Conservation (phyloP, 192 early-diverging fungal genomes). For the Entomortierella parvispora region DNA sequence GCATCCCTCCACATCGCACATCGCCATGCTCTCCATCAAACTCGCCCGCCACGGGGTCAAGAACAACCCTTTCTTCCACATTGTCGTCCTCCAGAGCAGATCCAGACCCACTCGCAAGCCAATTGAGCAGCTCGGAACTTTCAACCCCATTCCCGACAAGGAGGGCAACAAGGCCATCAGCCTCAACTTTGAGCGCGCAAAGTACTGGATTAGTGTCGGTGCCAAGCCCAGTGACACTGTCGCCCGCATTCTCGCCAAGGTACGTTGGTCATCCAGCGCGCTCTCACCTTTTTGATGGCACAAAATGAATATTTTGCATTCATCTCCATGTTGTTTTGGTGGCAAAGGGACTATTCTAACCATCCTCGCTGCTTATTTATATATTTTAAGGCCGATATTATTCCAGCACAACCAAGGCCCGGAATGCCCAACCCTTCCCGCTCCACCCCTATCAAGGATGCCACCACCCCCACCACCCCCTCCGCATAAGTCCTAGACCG, state of each 20-base stretch:
- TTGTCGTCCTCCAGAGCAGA: slow-evolving; percentile 88
- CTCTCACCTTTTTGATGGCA: not conserved
- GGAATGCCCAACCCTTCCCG: slow-evolving; percentile 52
- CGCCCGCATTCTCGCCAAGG: slow-evolving; percentile 88
- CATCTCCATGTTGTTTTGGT: not conserved
- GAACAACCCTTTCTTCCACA: slow-evolving; percentile 93
- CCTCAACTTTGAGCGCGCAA: slow-evolving; percentile 87
- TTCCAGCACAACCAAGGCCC: slow-evolving; percentile 69
- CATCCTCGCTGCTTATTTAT: not conserved
- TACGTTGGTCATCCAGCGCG: slow-evolving; percentile 26
- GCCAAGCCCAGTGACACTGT: slow-evolving; percentile 95
- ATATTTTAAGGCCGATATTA: slow-evolving; percentile 62
- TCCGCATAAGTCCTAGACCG: slow-evolving; percentile 39
- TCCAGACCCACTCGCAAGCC: slow-evolving; percentile 87
- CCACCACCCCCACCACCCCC: slow-evolving; percentile 20
- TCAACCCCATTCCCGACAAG: slow-evolving; percentile 84
- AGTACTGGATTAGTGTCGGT: slow-evolving; percentile 97
- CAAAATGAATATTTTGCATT: not conserved
- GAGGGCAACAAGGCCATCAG: slow-evolving; percentile 86
- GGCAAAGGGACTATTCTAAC: not conserved
- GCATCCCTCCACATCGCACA: not conserved
- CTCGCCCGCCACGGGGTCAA: slow-evolving; percentile 91
- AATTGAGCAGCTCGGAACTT: slow-evolving; percentile 92
- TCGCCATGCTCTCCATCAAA: slow-evolving; percentile 84
- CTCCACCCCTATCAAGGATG: slow-evolving; percentile 30